Evolutionary conservation across 2,329 filamentous ascomycete species (phyloP).

Genomic region (Epichloe sp.): DNA sequence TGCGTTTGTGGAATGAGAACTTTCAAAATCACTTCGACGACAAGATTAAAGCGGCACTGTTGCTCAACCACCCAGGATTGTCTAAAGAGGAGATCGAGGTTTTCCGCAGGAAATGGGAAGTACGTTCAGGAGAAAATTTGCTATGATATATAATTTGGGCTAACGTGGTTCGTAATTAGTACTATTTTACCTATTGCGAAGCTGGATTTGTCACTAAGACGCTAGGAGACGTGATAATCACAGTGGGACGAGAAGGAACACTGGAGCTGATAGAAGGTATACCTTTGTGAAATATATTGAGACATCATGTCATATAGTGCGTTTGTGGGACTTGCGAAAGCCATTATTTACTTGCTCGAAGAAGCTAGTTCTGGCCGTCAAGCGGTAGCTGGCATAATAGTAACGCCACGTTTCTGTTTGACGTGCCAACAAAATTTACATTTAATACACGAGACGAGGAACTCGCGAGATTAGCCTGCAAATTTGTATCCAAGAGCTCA

Average conservation of each 20-base stretch:
- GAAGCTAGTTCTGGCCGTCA: neutral
- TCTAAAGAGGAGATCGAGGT: slow-evolving; percentile 49
- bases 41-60: slow-evolving; percentile 46
- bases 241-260: slow-evolving; percentile 50
- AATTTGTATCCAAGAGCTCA: neutral
- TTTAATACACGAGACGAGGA: neutral
- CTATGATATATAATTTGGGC: slow-evolving; percentile 1
- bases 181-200: slow-evolving; percentile 66
- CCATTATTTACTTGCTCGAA: neutral
- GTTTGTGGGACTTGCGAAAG: neutral
- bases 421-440: neutral
- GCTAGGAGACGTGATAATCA: slow-evolving; percentile 60
- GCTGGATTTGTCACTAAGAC: slow-evolving; percentile 61
- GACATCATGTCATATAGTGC: neutral
- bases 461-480: neutral
- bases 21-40: slow-evolving; percentile 51
- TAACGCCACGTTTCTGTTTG: neutral
- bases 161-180: slow-evolving; percentile 25
- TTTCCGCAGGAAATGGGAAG: slow-evolving; percentile 60
- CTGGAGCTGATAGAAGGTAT: slow-evolving; percentile 58
- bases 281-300: slow-evolving; percentile 33
- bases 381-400: neutral
- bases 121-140: slow-evolving; percentile 17
- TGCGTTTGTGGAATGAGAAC: slow-evolving; percentile 54
- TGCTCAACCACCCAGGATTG: slow-evolving; percentile 44